Percentiles rank a stretch among this genome's conserved stretches.
phyloP scores from a whole-genome alignment of 306 rosid genomes.

The Fagus crenata region DNA sequence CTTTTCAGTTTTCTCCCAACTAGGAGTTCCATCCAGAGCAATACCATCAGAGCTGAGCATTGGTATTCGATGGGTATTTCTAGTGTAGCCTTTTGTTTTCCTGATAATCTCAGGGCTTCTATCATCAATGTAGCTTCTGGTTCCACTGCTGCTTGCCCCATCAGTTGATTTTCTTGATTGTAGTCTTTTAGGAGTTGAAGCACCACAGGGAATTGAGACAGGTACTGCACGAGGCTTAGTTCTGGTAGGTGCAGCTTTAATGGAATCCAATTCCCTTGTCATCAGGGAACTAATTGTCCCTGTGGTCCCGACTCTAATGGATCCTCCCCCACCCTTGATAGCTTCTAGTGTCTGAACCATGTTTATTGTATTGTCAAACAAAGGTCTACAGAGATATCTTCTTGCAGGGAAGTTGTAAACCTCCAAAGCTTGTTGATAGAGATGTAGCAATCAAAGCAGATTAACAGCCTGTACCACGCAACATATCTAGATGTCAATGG shows the following conservation, averaged over 20 bases:
- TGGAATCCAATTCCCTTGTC: conserved; percentile 81
- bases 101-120: conserved; percentile 42
- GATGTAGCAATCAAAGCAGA: conserved; percentile 31
- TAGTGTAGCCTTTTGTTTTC: conserved; percentile 51
- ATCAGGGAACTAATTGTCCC: conserved; percentile 81
- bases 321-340: conserved; percentile 77
- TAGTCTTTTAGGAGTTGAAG: conserved; percentile 46
- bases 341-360: conserved; percentile 76
- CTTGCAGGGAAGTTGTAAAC: conserved; percentile 5
- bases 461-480: conserved; percentile 44
- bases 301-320: conserved; percentile 77
- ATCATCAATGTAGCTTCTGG: conserved; percentile 32
- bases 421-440: conserved; percentile 18
- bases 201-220: conserved; percentile 44
- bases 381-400: conserved; percentile 30
- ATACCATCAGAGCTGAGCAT: conserved; percentile 61
- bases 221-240: conserved; percentile 46
- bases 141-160: conserved; percentile 68
- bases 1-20: conserved; percentile 56
- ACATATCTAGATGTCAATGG: conserved; percentile 27
- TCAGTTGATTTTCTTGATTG: conserved; percentile 61
- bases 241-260: conserved; percentile 54
- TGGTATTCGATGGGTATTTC: conserved; percentile 60
- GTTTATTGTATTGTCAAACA: conserved; percentile 32
- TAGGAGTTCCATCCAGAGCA: conserved; percentile 45